A percentile compares a stretch with the other conserved stretches of the same genome.
Evolutionary conservation across 768 basidiomycete genomes (phyloP).

Genomic region (Boletellus emodensis): DNA sequence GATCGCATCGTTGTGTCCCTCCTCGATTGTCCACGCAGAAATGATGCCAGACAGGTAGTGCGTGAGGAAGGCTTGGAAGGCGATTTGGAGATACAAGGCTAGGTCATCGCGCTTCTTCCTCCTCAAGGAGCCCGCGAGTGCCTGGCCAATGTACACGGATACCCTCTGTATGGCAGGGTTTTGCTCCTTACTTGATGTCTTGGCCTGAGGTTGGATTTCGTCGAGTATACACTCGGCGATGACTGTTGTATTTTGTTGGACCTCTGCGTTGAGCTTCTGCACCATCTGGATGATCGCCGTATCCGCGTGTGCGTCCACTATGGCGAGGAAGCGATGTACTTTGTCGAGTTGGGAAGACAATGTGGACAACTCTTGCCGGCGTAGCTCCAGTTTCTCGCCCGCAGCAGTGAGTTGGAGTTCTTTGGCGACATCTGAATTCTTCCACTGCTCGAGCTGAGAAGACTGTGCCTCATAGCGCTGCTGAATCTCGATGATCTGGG

Average conservation of each 20-base stretch:
- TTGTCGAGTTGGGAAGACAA: not conserved
- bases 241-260: constrained; percentile 6
- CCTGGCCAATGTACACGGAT: constrained; percentile 1
- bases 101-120: not conserved
- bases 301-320: constrained; percentile 8
- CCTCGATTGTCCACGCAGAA: constrained; percentile 12
- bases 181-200: not conserved
- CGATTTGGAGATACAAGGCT: constrained; percentile 5
- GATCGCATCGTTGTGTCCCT: not conserved
- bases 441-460: too few relatives aligned
- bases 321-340: constrained; percentile 2
- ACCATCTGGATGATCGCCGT: constrained; percentile 1
- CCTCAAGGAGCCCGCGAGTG: not conserved
- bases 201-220: not conserved
- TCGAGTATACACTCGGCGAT: constrained; percentile 6
- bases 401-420: too few relatives aligned
- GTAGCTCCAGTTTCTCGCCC: too few relatives aligned
- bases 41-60: not conserved
- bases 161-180: not conserved
- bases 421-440: too few relatives aligned
- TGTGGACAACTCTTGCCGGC: too few relatives aligned
- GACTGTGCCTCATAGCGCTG: too few relatives aligned
- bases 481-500: too few relatives aligned
- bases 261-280: constrained; percentile 12
- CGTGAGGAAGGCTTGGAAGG: constrained; percentile 8